Percentiles rank a stretch among this genome's conserved stretches.
phyloP scores from a whole-genome alignment of 345 rosid genomes.

The Salix suchowensis region DNA sequence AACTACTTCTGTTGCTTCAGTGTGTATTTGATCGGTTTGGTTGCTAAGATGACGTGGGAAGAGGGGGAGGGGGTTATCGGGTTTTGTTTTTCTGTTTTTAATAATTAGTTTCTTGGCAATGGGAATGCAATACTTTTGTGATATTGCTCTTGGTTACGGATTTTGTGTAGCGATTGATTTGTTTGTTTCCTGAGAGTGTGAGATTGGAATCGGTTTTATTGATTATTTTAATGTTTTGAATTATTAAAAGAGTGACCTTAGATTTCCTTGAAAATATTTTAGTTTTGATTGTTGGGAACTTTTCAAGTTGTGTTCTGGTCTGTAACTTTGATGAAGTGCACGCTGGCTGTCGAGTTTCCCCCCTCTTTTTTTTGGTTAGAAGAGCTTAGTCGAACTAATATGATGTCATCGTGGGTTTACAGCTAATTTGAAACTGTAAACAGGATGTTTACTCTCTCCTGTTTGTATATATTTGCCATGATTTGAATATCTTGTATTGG shows the following conservation, averaged over 20 bases:
- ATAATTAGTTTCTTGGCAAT: background rate
- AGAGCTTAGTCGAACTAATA: background rate
- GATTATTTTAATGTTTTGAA: no score
- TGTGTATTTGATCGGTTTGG: background rate
- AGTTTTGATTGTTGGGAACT: background rate
- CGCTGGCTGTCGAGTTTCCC: accelerated
- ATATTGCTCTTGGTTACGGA: background rate
- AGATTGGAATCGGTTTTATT: background rate
- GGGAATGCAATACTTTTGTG: background rate
- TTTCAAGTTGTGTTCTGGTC: background rate
- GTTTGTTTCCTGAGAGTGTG: background rate
- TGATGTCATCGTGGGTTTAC: background rate
- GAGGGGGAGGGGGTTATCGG: background rate
- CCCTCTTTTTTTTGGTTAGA: background rate
- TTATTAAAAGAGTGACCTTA: no score
- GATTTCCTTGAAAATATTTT: background rate
- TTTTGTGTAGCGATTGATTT: background rate
- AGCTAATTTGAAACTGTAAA: background rate
- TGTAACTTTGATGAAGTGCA: background rate
- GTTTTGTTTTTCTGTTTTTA: background rate
- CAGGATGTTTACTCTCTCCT: background rate
- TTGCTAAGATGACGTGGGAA: background rate
- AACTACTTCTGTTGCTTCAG: background rate
- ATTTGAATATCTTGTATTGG: background rate
- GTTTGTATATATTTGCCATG: background rate